phyloP scores from a whole-genome alignment of 2,329 filamentous ascomycete species.

The Ophioceras dolichostomum region DNA sequence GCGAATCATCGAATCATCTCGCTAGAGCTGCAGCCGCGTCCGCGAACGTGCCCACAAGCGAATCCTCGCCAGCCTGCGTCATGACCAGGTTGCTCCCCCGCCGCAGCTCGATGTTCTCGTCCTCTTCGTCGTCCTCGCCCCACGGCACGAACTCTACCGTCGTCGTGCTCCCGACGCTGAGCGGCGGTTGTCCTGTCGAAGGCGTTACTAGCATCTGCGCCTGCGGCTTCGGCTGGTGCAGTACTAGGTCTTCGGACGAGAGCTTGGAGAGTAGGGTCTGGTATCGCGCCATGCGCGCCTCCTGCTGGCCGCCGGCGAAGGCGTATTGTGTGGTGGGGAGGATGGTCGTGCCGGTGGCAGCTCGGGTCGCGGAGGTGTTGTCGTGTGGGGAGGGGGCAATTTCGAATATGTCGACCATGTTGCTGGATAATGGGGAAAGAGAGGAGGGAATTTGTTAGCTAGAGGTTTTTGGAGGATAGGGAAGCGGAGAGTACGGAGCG shows the following conservation, averaged over 20 bases:
- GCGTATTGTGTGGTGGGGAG: constrained; percentile 29
- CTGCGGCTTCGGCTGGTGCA: too few relatives aligned
- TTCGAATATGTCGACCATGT: constrained; percentile 57
- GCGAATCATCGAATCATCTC: too few relatives aligned
- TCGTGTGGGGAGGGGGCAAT: constrained; percentile 36
- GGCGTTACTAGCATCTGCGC: too few relatives aligned
- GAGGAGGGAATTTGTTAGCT: constrained; percentile 10
- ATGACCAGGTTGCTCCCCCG: constrained; percentile 19
- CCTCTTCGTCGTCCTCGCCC: constrained; percentile 31
- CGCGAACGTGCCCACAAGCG: constrained; percentile 47
- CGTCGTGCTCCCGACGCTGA: constrained; percentile 10
- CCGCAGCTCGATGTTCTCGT: constrained; percentile 26
- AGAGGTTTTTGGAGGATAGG: constrained; percentile 3
- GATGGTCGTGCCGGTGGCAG: too few relatives aligned
- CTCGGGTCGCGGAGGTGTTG: constrained; percentile 21
- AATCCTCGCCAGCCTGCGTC: constrained; percentile 21
- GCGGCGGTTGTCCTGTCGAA: too few relatives aligned
- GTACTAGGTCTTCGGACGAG: constrained; percentile 33
- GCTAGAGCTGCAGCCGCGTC: constrained; percentile 31
- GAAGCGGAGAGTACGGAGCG: not conserved
- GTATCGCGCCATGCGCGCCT: constrained; percentile 43
- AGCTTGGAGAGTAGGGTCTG: constrained; percentile 50
- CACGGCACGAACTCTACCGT: constrained; percentile 42
- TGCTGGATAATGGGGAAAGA: constrained; percentile 26
- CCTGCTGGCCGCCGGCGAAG: constrained; percentile 42